Evolutionary conservation across 768 basidiomycete genomes (phyloP), one percentile per base, ranked within the genome.

Genomic region (Suillus luteus): DNA sequence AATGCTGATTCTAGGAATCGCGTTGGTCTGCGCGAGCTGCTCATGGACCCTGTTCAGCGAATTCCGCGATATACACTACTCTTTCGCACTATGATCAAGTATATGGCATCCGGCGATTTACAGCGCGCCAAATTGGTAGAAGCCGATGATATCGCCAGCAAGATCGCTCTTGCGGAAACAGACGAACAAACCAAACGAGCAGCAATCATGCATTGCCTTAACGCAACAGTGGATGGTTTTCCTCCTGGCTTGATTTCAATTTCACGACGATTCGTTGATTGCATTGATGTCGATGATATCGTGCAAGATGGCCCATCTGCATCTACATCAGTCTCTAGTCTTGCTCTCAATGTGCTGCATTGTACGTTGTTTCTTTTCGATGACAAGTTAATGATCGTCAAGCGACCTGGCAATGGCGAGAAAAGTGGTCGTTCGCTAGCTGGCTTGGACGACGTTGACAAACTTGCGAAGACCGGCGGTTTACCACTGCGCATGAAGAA

Each of bases 41-140:
- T 98, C 24, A 96, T 96, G 89, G 96, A 99, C 68, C 96, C 96
- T 17, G 93, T 97, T 6, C 96, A 99, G 71, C 88, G 96, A 40
- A 94, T 99, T 70, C 95, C 96, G 5, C 83, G 96, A 67, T 98
- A 98, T 76, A 96, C 94, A 1, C 81, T 99, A 31, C 83, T 99
- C 67, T 93, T 96, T 76, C 90, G 93, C 64, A 92, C 85, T 6
- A 99, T 99, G 90, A 80, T 96, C 71, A 94, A 95, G 76, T 85
- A 92, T 70, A 92, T 98, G 91, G 83, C 85, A 15, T 85, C 84
- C 0, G 81, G 82, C 55, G 93, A 97, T 70, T 83, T 86, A 2
- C 93, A 95, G 68, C 85, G 93, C 35, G 81, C 82, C 10, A 92
- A 90, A 72, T 80, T 99, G 24, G 76, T 86, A 5, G 93, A 96